Percentiles rank a stretch among this genome's conserved stretches.
Conservation (phyloP, 371 early-diverging fungal species). For the Entomophthora muscae region DNA sequence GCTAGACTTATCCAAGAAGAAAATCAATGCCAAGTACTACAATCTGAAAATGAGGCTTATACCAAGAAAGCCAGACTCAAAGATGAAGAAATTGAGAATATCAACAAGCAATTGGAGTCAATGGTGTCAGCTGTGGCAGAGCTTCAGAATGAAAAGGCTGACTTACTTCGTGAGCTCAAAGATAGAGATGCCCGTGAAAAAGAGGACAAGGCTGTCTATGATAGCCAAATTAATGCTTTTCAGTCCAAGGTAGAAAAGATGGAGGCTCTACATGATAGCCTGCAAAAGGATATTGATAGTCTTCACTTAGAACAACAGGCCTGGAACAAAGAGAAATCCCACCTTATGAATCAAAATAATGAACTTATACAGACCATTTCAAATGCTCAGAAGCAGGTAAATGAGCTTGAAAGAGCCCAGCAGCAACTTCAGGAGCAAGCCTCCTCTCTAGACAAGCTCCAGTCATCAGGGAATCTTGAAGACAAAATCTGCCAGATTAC, state of each 20-base stretch:
- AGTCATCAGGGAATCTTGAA: not conserved
- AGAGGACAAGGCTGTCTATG: not conserved
- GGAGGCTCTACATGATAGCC: not conserved
- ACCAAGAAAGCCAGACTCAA: not conserved
- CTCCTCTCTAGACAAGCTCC: not conserved
- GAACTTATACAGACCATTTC: not conserved
- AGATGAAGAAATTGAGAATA: not conserved
- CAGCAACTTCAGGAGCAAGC: not conserved
- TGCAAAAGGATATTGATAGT: not conserved
- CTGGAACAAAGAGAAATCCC: not conserved
- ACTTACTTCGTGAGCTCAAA: not conserved
- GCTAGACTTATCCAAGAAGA: not conserved
- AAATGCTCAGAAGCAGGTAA: too few species aligned
- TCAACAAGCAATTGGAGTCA: not conserved
- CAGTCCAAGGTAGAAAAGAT: not conserved
- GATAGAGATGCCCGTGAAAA: not conserved
- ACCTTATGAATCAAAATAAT: not conserved
- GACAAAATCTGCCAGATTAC: not conserved
- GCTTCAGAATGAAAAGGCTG: not conserved
- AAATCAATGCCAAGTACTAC: too few species aligned
- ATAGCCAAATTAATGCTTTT: not conserved
- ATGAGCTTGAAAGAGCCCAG: too few species aligned
- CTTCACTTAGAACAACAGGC: not conserved
- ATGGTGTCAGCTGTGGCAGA: not conserved
- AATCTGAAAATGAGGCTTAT: not conserved